phyloP scores from a whole-genome alignment of 2,329 filamentous ascomycete genomes.

The Akanthomyces dipterigenus region DNA sequence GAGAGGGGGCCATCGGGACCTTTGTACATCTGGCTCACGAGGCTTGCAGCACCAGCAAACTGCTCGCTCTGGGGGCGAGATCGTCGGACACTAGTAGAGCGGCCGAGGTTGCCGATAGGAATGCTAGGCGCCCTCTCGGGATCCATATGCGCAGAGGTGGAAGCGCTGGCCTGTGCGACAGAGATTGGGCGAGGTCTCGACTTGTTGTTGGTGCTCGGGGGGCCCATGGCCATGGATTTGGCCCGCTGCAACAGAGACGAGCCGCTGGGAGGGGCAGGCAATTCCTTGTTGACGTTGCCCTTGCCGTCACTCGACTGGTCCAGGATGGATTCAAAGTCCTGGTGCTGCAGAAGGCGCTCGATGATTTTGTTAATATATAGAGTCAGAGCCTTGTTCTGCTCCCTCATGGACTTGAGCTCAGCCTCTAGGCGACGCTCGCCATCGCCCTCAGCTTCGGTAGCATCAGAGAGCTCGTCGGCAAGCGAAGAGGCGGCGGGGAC shows the following conservation, averaged over 20 bases:
- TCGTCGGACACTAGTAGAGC: constrained; percentile 47
- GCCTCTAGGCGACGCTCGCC: constrained; percentile 63
- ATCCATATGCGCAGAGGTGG: constrained; percentile 47
- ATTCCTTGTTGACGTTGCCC: constrained; percentile 69
- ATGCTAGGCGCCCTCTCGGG: constrained; percentile 71
- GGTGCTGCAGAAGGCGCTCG: constrained; percentile 84
- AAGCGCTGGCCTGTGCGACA: constrained; percentile 36
- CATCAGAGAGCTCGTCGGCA: constrained; percentile 81
- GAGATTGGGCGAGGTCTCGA: constrained; percentile 51
- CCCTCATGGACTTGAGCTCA: constrained; percentile 74
- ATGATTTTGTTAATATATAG: constrained; percentile 99
- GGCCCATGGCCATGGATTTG: constrained; percentile 51
- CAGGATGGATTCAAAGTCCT: constrained; percentile 90
- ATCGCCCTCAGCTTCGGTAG: constrained; percentile 53
- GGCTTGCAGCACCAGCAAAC: constrained; percentile 52
- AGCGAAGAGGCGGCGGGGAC: constrained; percentile 50
- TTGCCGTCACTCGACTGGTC: constrained; percentile 63
- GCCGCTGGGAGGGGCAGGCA: constrained; percentile 58
- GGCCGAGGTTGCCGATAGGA: constrained; percentile 55
- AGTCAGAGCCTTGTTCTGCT: constrained; percentile 94
- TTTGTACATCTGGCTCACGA: constrained; percentile 88
- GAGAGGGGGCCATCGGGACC: constrained; percentile 60
- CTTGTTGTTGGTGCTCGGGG: constrained; percentile 22
- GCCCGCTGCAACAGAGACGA: constrained; percentile 53
- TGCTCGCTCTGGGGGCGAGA: constrained; percentile 58